Evolutionary conservation across 768 basidiomycete genomes (phyloP), one percentile per base, ranked within the genome.

Genomic region (Russula compacta): DNA sequence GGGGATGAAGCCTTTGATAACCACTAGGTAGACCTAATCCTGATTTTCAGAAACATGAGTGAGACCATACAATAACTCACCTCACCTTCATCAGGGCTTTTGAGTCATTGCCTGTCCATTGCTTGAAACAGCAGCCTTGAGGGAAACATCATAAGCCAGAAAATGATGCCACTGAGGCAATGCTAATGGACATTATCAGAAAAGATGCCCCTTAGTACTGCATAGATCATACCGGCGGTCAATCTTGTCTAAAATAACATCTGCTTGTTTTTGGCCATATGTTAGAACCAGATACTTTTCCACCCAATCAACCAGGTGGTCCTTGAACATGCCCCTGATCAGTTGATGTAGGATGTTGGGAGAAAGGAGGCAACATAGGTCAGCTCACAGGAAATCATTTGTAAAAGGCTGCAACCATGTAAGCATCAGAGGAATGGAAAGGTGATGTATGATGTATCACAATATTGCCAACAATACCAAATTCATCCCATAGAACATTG

Each of bases 51-150:
- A 40, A 14, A 12, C 5, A 2, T 12, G 39, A 40, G 14, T 40
- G 8, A 40, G 6, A 14, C 14, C 5, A 40, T 3, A 29, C 2
- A 29, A 29, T 3, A 3, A 29, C 24, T 12, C 39, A 12, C 12
- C 35, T 12, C 4, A 33, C 53, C 40, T 53, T 57, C 56, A 58
- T 58, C 33, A 60, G n/a, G 0, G 59, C 59, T 21, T 58, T 58
- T 1, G 39, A 60, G 29, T 60, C 40, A 7, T 60, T 35, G 6
- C 59, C 55, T 6, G 59, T 60, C 59, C 59, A 60, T 24, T 60
- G 59, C 6, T 60, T 43, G 15, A 59, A 58, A 14, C 12, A 8
- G 7, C 6, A 6, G 4, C 56, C 42, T 1, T 44, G 42, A 7
- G 40, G 42, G 14, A 55, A 55, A 0, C n/a, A 9, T 5, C n/a